phyloP scores from a whole-genome alignment of 495 filamentous ascomycete genomes.

The Penicillium steckii region DNA sequence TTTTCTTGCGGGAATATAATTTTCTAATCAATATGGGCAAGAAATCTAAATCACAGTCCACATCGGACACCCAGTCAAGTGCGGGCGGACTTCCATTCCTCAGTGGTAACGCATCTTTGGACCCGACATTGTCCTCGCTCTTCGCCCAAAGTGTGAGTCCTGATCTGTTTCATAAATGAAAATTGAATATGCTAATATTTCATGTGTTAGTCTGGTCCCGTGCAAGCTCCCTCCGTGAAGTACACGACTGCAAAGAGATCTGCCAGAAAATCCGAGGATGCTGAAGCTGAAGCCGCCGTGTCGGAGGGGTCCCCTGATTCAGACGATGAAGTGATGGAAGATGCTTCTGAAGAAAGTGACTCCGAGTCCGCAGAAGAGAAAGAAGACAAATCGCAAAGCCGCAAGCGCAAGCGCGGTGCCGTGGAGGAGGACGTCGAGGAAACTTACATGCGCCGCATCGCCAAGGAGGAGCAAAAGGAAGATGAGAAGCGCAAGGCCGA shows the following conservation, averaged over 20 bases:
- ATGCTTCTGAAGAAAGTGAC: constrained; percentile 39
- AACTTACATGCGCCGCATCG: constrained; percentile 74
- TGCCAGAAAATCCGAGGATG: constrained; percentile 22
- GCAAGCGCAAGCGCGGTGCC: constrained; percentile 75
- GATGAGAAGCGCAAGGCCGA: constrained; percentile 39
- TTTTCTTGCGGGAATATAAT: neutral
- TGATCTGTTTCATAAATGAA: neutral
- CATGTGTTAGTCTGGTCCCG: constrained; percentile 60
- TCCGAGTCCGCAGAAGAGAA: constrained; percentile 33
- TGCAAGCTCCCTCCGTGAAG: constrained; percentile 54
- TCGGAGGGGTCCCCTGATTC: constrained; percentile 38
- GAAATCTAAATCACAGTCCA: constrained; percentile 38
- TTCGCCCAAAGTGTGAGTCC: constrained; percentile 77
- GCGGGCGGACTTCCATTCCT: constrained; percentile 34
- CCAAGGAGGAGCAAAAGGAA: constrained; percentile 53
- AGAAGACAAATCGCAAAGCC: constrained; percentile 44
- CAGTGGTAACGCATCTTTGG: constrained; percentile 49
- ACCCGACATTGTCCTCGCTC: constrained; percentile 73
- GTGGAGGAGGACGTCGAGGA: constrained; percentile 77
- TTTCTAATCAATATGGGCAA: constrained; percentile 36
- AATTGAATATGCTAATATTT: neutral
- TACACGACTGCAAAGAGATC: constrained; percentile 30
- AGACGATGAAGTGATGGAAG: constrained; percentile 44
- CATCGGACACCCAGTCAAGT: constrained; percentile 17
- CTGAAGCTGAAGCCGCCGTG: constrained; percentile 36